Conservation (phyloP, 306 rosid species). For the Cucurbita maxima region DNA sequence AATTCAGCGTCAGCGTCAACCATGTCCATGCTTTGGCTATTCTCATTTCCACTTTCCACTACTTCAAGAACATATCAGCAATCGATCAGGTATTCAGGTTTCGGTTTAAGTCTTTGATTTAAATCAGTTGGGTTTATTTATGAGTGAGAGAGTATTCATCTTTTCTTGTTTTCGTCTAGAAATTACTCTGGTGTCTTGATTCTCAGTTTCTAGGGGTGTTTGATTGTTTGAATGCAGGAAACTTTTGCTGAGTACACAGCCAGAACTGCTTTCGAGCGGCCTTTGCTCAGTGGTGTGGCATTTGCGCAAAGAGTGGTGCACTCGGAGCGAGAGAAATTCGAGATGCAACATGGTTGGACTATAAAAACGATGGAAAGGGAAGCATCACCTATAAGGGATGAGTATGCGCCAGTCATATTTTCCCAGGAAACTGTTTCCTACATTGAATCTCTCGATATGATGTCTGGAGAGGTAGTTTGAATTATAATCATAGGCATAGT, state of each 20-base stretch:
- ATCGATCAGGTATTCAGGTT: conserved; percentile 94
- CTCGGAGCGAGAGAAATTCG: conserved; percentile 1
- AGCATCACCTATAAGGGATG: conserved; percentile 1
- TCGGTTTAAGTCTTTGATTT: conserved; percentile 5
- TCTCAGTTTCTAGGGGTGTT: not conserved
- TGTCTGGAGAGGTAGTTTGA: conserved; percentile 9
- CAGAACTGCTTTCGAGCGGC: conserved; percentile 85
- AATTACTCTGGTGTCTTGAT: not conserved
- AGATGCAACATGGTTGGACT: conserved; percentile 9
- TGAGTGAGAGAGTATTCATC: too few species aligned
- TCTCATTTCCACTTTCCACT: conserved; percentile 7
- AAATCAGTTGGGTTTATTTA: not conserved
- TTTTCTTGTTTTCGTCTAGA: not conserved
- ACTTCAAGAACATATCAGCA: conserved; percentile 60
- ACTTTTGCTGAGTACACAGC: conserved; percentile 92
- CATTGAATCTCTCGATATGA: conserved; percentile 6
- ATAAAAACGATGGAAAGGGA: conserved; percentile 6
- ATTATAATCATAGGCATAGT: not conserved
- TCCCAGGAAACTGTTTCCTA: conserved; percentile 9
- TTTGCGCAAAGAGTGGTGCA: conserved; percentile 67
- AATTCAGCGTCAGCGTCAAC: conserved; percentile 6
- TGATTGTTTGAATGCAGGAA: conserved; percentile 34
- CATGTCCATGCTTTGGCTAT: conserved; percentile 11
- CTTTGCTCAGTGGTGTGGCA: conserved; percentile 85
- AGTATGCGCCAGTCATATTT: conserved; percentile 9